Evolutionary conservation across 2,329 filamentous ascomycete genomes (phyloP).

Genomic region (Talaromyces sp.): DNA sequence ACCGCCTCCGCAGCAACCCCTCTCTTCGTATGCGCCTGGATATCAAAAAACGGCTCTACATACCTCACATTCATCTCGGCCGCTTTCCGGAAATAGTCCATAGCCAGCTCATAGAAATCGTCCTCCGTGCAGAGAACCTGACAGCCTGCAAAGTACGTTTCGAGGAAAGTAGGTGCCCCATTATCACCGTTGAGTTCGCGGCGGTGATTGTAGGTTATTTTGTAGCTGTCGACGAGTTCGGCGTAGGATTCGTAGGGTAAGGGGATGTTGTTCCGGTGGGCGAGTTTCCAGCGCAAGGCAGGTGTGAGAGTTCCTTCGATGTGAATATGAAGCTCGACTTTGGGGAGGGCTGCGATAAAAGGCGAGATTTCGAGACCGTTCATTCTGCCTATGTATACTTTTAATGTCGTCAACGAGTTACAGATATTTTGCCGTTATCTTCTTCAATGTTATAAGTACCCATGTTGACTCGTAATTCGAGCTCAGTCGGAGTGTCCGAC

Average conservation of each 20-base stretch:
- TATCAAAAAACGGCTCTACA: constrained; percentile 44
- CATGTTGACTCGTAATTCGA: neutral
- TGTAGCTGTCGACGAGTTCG: constrained; percentile 34
- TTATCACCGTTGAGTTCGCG: constrained; percentile 36
- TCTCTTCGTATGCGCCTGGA: constrained; percentile 42
- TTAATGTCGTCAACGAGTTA: too few species aligned
- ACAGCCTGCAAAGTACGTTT: constrained; percentile 23
- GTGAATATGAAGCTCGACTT: constrained; percentile 49
- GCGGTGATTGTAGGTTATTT: constrained; percentile 37
- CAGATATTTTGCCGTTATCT: too few species aligned
- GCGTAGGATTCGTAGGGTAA: constrained; percentile 32
- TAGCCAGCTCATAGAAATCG: constrained; percentile 43
- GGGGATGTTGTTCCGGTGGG: constrained; percentile 38
- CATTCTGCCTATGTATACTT: neutral
- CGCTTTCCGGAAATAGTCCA: constrained; percentile 37
- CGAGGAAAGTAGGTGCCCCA: constrained; percentile 32
- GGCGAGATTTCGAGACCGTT: constrained; percentile 25
- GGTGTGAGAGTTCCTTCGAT: constrained; percentile 48
- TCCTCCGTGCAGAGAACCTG: constrained; percentile 31
- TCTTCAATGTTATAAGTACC: too few species aligned
- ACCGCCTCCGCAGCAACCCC: constrained; percentile 32
- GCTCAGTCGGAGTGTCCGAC: neutral
- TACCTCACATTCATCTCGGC: constrained; percentile 41
- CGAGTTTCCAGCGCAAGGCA: constrained; percentile 41
- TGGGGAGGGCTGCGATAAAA: constrained; percentile 40